phyloP scores from a whole-genome alignment of 75 land plant species.

The Pinus albicaulis region DNA sequence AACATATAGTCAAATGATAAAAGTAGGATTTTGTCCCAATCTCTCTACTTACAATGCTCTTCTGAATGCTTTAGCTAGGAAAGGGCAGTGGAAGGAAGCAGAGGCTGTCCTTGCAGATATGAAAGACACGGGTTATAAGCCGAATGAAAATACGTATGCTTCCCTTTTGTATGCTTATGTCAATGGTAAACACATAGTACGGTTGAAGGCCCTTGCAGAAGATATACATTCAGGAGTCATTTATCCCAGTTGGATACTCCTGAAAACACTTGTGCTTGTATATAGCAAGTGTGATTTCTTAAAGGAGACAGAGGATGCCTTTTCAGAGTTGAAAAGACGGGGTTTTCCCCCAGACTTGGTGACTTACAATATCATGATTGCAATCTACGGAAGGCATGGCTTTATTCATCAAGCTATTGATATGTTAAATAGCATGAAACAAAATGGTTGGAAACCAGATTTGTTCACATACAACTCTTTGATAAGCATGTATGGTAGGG shows the following conservation, averaged over 20 bases:
- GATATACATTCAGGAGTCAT: constrained; percentile 54
- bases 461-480: constrained; percentile 80
- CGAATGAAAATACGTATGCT: constrained; percentile 72
- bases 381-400: constrained; percentile 72
- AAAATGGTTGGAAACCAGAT: constrained; percentile 62
- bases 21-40: constrained; percentile 66
- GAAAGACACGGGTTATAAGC: constrained; percentile 61
- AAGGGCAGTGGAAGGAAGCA: constrained; percentile 74
- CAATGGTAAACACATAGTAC: constrained; percentile 56
- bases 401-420: constrained; percentile 69
- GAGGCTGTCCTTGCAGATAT: constrained; percentile 69
- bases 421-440: constrained; percentile 38
- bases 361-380: constrained; percentile 74
- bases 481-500: constrained; percentile 87
- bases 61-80: constrained; percentile 77
- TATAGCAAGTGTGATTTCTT: constrained; percentile 73
- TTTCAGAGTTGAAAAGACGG: constrained; percentile 37
- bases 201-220: constrained; percentile 43
- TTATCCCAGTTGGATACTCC: constrained; percentile 58
- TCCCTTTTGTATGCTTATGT: constrained; percentile 78
- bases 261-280: constrained; percentile 56
- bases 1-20: constrained; percentile 72
- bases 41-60: constrained; percentile 76
- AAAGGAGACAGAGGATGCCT: constrained; percentile 73
- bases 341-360: constrained; percentile 75